Base-by-base conservation (phyloP, 2,329 filamentous ascomycete genomes). In the Apiospora hydei region DNA sequence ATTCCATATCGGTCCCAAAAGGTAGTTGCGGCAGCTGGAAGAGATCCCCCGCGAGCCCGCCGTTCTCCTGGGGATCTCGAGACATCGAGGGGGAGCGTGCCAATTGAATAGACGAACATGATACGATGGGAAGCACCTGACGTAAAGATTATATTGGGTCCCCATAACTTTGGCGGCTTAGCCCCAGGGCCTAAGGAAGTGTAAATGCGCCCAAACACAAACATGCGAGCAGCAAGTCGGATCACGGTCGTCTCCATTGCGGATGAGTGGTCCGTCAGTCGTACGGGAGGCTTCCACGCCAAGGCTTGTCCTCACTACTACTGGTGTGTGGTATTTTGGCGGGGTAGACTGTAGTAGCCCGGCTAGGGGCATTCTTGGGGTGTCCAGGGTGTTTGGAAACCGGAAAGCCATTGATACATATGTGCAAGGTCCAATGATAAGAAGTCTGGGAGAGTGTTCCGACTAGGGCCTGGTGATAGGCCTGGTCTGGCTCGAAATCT, bases 121-220 rank as follows among this genome's bases (percentile, higher is more conserved):
- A 64, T 64, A 64, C 57, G 57, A 41, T 41, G 41, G 57, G 21
- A 64, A 64, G 57, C 57, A 64, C 57, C 57, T 64, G 57, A 64
- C 57, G 57, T 64, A 64, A 64, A 64, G 57, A 34, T 64, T 64
- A 64, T 64, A 64, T 64, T 64, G 57, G 21, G 34, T 21, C 57
- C 34, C 57, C 57, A 64, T 64, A 64, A 64, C 30, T 64, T n/a
- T 64, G 57, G 57, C n/a, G 57, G 57, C 57, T 64, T 64, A 64
- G 57, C 57, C 53, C 57, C 57, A 24, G n/a, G 34, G 57, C 57
- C 57, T 64, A 64, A 64, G 57, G 57, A 64, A 64, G 57, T 64
- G 57, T 64, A 64, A 64, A 64, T 64, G 57, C 57, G 34, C 21
- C 57, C 30, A 38, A 64, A 64, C 57, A 41, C 53, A 61, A 61